phyloP scores from a whole-genome alignment of 495 filamentous ascomycete genomes.

The Aspergillus cavernicola region DNA sequence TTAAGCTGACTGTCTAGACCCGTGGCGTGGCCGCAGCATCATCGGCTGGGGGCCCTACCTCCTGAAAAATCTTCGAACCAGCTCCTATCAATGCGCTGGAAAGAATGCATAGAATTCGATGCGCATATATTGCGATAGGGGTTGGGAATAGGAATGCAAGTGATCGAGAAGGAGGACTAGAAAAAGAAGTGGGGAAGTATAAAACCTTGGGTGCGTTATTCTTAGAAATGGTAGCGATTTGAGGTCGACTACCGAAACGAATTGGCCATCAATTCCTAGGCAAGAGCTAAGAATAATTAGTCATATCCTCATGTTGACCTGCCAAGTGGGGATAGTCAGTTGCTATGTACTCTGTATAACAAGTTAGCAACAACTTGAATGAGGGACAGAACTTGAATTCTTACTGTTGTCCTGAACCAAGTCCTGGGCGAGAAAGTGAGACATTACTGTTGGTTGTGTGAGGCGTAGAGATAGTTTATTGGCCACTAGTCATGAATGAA shows the following conservation, averaged over 20 bases:
- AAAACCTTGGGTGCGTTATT: background rate
- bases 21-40: background rate
- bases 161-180: too few relatives aligned
- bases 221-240: background rate
- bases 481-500: constrained; percentile 19
- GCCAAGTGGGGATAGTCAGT: constrained; percentile 9
- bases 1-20: background rate
- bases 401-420: background rate
- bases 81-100: too few relatives aligned
- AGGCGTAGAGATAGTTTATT: constrained; percentile 25
- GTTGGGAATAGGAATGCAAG: too few relatives aligned
- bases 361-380: too few relatives aligned
- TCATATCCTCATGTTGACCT: constrained; percentile 10
- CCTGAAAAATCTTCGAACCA: too few relatives aligned
- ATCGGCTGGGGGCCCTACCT: background rate
- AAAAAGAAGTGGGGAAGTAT: background rate
- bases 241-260: too few relatives aligned
- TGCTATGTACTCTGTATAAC: too few relatives aligned
- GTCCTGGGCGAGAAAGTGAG: constrained; percentile 18
- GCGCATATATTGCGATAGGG: too few relatives aligned
- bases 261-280: too few relatives aligned
- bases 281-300: constrained; percentile 9
- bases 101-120: too few relatives aligned
- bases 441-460: constrained; percentile 23
- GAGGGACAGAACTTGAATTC: background rate